Conservation (phyloP, 1,284 basidiomycete genomes). For the Ceratobasidium papillatum region DNA sequence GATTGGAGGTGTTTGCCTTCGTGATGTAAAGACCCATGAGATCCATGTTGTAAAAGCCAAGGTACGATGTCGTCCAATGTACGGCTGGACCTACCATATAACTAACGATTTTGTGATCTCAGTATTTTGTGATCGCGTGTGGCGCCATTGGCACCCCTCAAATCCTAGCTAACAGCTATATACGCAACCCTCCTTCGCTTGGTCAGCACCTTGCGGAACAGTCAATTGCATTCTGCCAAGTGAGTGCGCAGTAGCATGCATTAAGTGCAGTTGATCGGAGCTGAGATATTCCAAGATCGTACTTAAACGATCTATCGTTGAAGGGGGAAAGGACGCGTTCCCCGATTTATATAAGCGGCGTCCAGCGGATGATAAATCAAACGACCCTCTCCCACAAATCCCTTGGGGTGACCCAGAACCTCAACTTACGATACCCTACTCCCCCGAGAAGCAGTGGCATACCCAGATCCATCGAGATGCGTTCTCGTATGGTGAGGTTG, state of each 20-base stretch:
- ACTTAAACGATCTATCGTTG: not conserved
- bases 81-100: not conserved
- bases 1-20: not conserved
- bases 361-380: not conserved
- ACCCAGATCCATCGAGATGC: slow-evolving; percentile 53
- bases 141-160: slow-evolving; percentile 30
- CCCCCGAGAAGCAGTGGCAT: slow-evolving; percentile 48
- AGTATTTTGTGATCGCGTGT: slow-evolving; percentile 27
- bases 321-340: not conserved
- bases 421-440: slow-evolving; percentile 50
- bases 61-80: not conserved
- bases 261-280: not conserved
- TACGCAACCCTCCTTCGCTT: slow-evolving; percentile 9
- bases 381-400: slow-evolving; percentile 31
- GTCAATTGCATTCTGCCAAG: slow-evolving; percentile 39
- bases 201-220: slow-evolving; percentile 14
- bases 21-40: not conserved
- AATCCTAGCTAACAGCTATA: slow-evolving; percentile 25
- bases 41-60: slow-evolving; percentile 4
- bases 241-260: not conserved
- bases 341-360: not conserved
- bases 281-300: not conserved
- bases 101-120: not conserved
- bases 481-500: slow-evolving; percentile 49
- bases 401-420: slow-evolving; percentile 52